phyloP scores from a whole-genome alignment of 805 yeast genomes.

The Sugiyamaella smithiae region DNA sequence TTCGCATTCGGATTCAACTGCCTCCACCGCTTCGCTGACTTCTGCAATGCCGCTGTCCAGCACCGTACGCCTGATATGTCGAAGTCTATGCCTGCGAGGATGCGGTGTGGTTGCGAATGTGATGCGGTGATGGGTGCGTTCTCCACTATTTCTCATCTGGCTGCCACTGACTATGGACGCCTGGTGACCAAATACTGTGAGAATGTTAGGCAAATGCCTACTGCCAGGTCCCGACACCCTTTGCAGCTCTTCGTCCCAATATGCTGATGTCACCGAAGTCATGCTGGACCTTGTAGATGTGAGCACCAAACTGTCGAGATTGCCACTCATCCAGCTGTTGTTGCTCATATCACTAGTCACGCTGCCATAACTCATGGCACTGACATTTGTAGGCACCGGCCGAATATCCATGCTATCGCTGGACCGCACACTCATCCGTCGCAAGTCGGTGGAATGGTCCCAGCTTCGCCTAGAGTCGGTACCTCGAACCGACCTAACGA shows the following conservation, averaged over 20 bases:
- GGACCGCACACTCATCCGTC: not conserved
- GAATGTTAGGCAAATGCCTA: constrained; percentile 5
- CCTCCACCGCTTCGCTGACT: not conserved
- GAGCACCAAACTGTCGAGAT: not conserved
- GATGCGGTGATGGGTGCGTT: constrained; percentile 1
- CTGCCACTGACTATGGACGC: not conserved
- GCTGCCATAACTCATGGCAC: constrained; percentile 4
- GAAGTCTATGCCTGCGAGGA: not conserved
- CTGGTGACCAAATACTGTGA: constrained; percentile 7
- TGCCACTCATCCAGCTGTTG: constrained; percentile 2
- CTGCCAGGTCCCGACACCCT: not conserved
- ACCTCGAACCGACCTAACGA: not conserved
- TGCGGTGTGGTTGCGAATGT: constrained; percentile 1
- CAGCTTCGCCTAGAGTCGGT: not conserved
- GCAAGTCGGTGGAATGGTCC: not conserved
- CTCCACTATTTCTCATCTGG: not conserved
- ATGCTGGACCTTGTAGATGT: constrained; percentile 5
- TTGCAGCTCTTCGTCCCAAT: not conserved
- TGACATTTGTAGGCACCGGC: constrained; percentile 1
- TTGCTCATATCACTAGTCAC: not conserved
- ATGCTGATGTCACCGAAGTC: not conserved
- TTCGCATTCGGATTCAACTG: constrained; percentile 3
- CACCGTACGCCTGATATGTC: not conserved
- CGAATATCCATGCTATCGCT: constrained; percentile 5
- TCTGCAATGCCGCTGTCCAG: not conserved